Evolutionary conservation across 495 filamentous ascomycete genomes (phyloP).

Genomic region (Xylaria nigripes): DNA sequence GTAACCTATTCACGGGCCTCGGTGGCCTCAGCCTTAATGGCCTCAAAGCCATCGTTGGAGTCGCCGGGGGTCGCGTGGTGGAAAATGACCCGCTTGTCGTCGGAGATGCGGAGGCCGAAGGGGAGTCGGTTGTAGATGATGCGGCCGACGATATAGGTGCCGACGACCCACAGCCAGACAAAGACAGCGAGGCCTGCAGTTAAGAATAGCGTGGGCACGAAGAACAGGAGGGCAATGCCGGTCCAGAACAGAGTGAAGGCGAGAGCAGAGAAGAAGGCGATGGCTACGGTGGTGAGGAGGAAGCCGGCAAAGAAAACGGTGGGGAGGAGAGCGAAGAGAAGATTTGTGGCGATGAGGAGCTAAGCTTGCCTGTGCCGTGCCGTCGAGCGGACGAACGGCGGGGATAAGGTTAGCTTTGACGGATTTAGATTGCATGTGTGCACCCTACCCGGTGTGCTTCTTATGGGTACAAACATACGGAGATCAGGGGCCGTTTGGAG

Average conservation of each 20-base stretch:
- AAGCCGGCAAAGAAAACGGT: slow-evolving; percentile 55
- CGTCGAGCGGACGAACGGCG: not conserved
- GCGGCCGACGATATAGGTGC: slow-evolving; percentile 46
- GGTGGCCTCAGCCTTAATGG: slow-evolving; percentile 16
- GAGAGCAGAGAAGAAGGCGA: slow-evolving; percentile 47
- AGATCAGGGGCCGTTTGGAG: slow-evolving; percentile 26
- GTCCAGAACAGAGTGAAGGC: slow-evolving; percentile 55
- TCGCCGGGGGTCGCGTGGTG: slow-evolving; percentile 2
- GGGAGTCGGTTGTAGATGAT: slow-evolving; percentile 35
- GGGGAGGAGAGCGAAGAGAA: slow-evolving; percentile 49
- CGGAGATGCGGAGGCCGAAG: slow-evolving; percentile 11
- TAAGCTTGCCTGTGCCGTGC: slow-evolving; percentile 8
- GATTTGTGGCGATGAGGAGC: slow-evolving; percentile 49
- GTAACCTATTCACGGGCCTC: slow-evolving; percentile 24
- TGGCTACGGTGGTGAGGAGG: slow-evolving; percentile 43
- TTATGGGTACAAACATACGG: slow-evolving; percentile 19
- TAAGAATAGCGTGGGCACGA: slow-evolving; percentile 55
- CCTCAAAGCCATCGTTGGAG: slow-evolving; percentile 5
- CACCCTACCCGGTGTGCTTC: not conserved
- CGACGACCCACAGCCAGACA: slow-evolving; percentile 57
- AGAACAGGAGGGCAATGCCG: slow-evolving; percentile 52
- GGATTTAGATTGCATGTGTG: not conserved
- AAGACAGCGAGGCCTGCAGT: slow-evolving; percentile 47
- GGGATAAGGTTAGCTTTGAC: not conserved
- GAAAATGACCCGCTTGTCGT: slow-evolving; percentile 19